Base-by-base conservation (phyloP, 768 basidiomycete species). In the Collybia sp. region DNA sequence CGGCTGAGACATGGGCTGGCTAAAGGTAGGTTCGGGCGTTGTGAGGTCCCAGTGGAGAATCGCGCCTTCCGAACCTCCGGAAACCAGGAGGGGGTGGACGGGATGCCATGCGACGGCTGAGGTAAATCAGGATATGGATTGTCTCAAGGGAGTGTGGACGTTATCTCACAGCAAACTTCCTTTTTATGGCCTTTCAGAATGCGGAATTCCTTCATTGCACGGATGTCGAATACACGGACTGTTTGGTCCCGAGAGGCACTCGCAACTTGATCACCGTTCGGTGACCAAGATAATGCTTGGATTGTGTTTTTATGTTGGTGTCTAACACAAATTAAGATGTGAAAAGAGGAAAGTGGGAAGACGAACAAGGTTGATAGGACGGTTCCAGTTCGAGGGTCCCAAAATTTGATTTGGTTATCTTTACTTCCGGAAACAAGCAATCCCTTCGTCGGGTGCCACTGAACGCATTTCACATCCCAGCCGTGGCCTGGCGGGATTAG, bases 381-480 rank as follows among this genome's bases (percentile, higher is more conserved):
- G 0, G 89, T 93, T 31, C 88, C 91, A 9, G 91, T 92, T 32
- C 96, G 77, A 16, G 96, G 96, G 63, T 99, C 96, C 96, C 96
- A 99, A 68, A 99, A 99, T 58, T 98, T 98, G 66, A 98, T 92
- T 55, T 92, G 80, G 64, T 97, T 96, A 66, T 99, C 96, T 66
- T 98, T 98, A 56, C 90, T 92, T 18, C 96, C 96, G 2, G 91
- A 93, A 5, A 89, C 93, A 16, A 99, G 77, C 8, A 99, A 72
- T 9, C 95, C 95, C 66, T 98, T 97, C 0, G 88, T 91, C 4
- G 93, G 93, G 67, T 99, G 96, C 96, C 96, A 99, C 69, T 97
- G 88, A 1, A 97, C 93, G 49, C 93, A 96, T 60, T 94, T 89
- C 16, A 99, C 96, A 57, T 99, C 96, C 93, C 94, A 97, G 4